Evolutionary conservation across 441 rosid genomes (phyloP), one percentile per base, ranked within the genome.

Genomic region (Isatis lusitanica): DNA sequence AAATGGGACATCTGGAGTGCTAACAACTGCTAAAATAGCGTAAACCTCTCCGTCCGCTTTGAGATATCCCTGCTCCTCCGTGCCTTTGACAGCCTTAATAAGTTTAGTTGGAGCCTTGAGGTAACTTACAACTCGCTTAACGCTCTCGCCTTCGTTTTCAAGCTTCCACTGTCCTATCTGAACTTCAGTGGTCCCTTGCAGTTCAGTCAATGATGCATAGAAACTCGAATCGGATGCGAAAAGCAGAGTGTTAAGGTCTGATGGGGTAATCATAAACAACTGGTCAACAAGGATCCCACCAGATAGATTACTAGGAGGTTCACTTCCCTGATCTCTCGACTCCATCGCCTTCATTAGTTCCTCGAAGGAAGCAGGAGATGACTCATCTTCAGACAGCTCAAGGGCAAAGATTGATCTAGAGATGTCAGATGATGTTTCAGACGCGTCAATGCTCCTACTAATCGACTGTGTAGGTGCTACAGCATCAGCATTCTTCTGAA

Each of bases 201-300:
- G 67, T 3, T 95, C 98, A 33, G 88, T 81, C 75, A 87, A 63
- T n/a, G 87, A 75, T 40, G 71, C 73, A 62, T 70, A 81, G 75
- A 95, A 90, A 72, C 71, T 83, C 39, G 98, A 90, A 59, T 92
- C 89, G 9, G 93, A 85, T 61, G 92, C 79, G 71, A 92, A 95
- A 30, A 95, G 87, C 59, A 82, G 50, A 16, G 76, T 46, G 80
- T 91, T 95, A 31, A 95, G 85, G 2, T 92, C 94, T 51, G 81
- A 80, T 5, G 96, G 85, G 8, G 88, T n/a, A 12, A 80, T 83
- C 78, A 83, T 64, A 78, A 85, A 92, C 36, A 82, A 76, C 70
- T 92, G 94, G 26, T 95, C 98, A 7, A 92, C 67, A 71, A 95
- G 85, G 39, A 92, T 81, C 63, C 97, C 99, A 39, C 99, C 99